Evolutionary conservation across 495 filamentous ascomycete genomes (phyloP).

Genomic region (Neurospora pannonica): DNA sequence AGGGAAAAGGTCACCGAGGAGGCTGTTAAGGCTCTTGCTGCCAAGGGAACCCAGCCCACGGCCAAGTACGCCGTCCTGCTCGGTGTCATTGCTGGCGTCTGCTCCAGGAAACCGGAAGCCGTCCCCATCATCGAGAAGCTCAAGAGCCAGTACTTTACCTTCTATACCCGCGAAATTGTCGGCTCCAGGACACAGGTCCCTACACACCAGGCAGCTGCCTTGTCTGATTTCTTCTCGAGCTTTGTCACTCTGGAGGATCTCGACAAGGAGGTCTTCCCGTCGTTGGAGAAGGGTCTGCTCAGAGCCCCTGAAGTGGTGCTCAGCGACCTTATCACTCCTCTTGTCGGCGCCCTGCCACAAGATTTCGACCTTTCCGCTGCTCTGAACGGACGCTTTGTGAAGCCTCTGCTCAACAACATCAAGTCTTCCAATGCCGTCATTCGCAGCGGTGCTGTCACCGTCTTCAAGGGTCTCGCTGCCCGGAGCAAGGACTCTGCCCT

Average conservation of each 20-base stretch:
- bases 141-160: conserved; percentile 64
- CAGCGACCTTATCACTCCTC: conserved; percentile 58
- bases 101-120: conserved; percentile 51
- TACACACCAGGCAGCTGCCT: conserved; percentile 56
- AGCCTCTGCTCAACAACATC: conserved; percentile 74
- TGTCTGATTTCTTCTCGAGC: conserved; percentile 72
- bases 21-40: conserved; percentile 54
- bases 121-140: conserved; percentile 49
- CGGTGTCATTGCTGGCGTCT: conserved; percentile 79
- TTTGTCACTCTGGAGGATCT: conserved; percentile 74
- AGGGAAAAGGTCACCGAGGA: conserved; percentile 52
- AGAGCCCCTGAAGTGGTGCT: conserved; percentile 85
- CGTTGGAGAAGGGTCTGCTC: conserved; percentile 79
- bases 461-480: conserved; percentile 55
- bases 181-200: conserved; percentile 67
- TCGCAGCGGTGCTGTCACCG: conserved; percentile 61
- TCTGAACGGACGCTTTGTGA: conserved; percentile 59
- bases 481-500: conserved; percentile 46
- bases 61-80: conserved; percentile 67
- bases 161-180: conserved; percentile 77
- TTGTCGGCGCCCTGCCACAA: conserved; percentile 58
- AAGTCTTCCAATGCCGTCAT: conserved; percentile 79
- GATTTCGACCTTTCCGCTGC: conserved; percentile 68
- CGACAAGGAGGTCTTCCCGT: conserved; percentile 61
- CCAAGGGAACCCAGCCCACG: conserved; percentile 49